Evolutionary conservation across 2,329 filamentous ascomycete genomes (phyloP).

Genomic region (Phoma sp.): DNA sequence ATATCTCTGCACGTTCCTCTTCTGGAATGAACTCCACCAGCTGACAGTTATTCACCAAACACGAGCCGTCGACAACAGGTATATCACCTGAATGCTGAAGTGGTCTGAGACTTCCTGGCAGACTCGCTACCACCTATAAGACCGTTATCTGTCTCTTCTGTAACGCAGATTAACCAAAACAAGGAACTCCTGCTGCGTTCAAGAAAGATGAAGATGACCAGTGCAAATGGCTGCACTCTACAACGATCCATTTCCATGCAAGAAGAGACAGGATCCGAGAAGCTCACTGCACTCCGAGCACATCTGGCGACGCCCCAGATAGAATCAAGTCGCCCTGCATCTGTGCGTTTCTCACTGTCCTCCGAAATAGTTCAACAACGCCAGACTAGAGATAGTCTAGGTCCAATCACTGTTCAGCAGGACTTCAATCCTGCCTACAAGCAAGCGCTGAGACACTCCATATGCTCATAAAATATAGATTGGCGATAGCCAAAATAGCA

Average conservation of each 20-base stretch:
- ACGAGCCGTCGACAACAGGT: too few species aligned
- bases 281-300: background rate
- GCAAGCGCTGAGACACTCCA: background rate
- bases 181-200: background rate
- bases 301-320: background rate
- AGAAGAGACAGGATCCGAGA: background rate
- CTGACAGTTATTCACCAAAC: too few species aligned
- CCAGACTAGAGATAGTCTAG: background rate
- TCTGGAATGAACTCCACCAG: too few species aligned
- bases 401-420: background rate
- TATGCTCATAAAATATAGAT: background rate
- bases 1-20: too few species aligned
- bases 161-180: background rate
- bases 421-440: background rate
- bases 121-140: slow-evolving; percentile 44
- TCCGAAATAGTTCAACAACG: background rate
- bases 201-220: background rate
- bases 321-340: too few species aligned
- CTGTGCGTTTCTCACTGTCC: background rate
- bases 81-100: too few species aligned
- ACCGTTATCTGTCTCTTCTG: slow-evolving; percentile 14
- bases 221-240: background rate
- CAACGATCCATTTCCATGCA: background rate
- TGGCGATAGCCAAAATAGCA: background rate
- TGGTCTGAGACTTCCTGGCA: slow-evolving; percentile 32